Conservation (phyloP, 768 basidiomycete genomes). For the Pseudohyphozyma bogoriensis region DNA sequence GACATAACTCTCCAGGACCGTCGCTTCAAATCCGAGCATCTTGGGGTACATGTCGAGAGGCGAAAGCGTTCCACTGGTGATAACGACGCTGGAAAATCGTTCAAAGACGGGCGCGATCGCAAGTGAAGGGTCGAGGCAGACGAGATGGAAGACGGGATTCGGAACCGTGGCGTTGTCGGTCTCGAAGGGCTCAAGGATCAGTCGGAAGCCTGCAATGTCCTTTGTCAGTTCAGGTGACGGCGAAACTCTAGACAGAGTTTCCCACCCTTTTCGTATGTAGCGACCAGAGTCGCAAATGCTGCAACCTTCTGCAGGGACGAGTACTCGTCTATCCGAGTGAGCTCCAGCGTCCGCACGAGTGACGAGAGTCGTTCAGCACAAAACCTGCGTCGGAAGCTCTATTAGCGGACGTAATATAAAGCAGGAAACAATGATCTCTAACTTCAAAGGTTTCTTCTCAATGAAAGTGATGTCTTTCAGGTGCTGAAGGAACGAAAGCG, state of each 20-base stretch:
- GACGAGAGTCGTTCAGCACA: constrained; percentile 94
- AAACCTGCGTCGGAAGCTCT: constrained; percentile 55
- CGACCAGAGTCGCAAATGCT: constrained; percentile 86
- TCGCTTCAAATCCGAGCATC: constrained; percentile 95
- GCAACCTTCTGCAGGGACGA: constrained; percentile 89
- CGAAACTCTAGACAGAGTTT: constrained; percentile 9
- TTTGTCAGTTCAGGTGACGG: not conserved
- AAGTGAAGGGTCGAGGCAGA: constrained; percentile 92
- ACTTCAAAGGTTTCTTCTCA: constrained; percentile 84
- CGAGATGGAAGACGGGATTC: constrained; percentile 96
- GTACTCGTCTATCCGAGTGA: constrained; percentile 83
- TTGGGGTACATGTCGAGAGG: constrained; percentile 99
- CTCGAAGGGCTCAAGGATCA: constrained; percentile 96
- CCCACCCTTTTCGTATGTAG: constrained; percentile 98
- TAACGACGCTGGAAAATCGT: constrained; percentile 93
- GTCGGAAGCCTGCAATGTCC: constrained; percentile 64
- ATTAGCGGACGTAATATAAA: no score
- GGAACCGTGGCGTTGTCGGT: constrained; percentile 97
- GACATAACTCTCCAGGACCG: constrained; percentile 90
- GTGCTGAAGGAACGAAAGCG: constrained; percentile 90
- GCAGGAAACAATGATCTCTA: constrained; percentile 29
- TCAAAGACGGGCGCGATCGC: constrained; percentile 98
- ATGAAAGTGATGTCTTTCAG: constrained; percentile 98
- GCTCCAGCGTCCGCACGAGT: constrained; percentile 79
- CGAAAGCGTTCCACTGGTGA: constrained; percentile 96